Conservation (phyloP, 495 filamentous ascomycete genomes). For the Neurospora sp. region DNA sequence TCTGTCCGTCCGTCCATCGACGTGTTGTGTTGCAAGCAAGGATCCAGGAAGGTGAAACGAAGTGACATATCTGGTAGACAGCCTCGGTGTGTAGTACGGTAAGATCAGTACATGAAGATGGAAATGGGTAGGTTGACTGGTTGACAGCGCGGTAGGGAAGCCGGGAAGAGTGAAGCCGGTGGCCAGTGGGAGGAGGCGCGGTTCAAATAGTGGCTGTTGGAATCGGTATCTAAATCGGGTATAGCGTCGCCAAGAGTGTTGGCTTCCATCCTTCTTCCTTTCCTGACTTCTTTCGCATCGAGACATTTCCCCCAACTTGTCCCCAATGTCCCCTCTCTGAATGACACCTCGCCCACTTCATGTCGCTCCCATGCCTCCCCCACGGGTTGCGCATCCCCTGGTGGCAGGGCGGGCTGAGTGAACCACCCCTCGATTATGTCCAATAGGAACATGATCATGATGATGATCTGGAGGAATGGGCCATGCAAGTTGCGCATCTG, state of each 20-base stretch:
- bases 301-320: neutral
- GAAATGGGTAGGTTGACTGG: neutral
- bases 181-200: neutral
- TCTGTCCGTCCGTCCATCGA: neutral
- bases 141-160: too few species aligned
- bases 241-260: neutral
- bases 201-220: neutral
- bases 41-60: neutral
- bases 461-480: neutral
- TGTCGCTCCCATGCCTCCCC: neutral
- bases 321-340: neutral
- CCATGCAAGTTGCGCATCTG: neutral
- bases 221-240: neutral
- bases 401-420: neutral
- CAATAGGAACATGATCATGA: neutral
- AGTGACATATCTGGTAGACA: neutral
- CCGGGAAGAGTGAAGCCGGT: neutral
- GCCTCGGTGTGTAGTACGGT: neutral
- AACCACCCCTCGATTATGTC: neutral
- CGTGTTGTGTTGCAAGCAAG: neutral
- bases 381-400: neutral
- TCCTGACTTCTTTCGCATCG: neutral
- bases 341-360: neutral
- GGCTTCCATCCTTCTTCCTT: neutral
- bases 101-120: neutral